Evolutionary conservation across 2,329 filamentous ascomycete species (phyloP), one percentile per base, ranked within the genome.

Genomic region (Lecanosticta acicola): DNA sequence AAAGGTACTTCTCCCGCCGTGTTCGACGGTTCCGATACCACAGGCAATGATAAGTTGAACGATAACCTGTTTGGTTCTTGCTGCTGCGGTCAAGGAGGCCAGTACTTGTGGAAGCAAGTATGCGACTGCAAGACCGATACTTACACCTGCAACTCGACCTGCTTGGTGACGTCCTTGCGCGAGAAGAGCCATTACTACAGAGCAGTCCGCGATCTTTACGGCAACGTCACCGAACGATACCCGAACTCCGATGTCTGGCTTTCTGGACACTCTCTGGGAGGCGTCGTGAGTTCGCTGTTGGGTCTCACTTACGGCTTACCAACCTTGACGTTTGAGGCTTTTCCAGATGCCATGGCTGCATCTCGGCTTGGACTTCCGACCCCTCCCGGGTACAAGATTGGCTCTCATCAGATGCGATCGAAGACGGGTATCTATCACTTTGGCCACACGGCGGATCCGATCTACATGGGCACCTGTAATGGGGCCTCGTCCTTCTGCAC

Each of bases 21-120:
- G 3, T 97, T 96, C 63, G 91, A 97, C 65, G 93, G 93, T n/a
- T 86, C 91, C 32, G 91, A 90, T 41, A 97, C 93, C 1, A 97
- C 91, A 0, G 94, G 89, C 19, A 95, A 95, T 57, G 93, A 98
- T 71, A 98, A 98, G 71, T 75, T 90, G 61, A 98, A 97, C 65
- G 93, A 98, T 68, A 98, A 98, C 64, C 75, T 98, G 8, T 95
- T 94, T 68, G 96, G 96, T 71, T 94, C 90, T 63, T 98, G 93
- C 70, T 98, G 93, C 68, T 98, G 93, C 68, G 93, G 82, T 3
- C 89, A 96, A 68, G 90, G 94, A 59, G 89, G 90, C 0, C 87
- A 89, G 54, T 89, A 83, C 70, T 81, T 89, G 13, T 96, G 89
- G 84, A 83, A 86, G 50, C 85, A 94, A 64, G 89, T 95, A 45